A percentile compares a stretch with the other conserved stretches of the same genome.
These are phyloP conservation scores for Benincasa hispida DNA, from an alignment of 306 rosid species.

Conservation along the genomic window DNA sequence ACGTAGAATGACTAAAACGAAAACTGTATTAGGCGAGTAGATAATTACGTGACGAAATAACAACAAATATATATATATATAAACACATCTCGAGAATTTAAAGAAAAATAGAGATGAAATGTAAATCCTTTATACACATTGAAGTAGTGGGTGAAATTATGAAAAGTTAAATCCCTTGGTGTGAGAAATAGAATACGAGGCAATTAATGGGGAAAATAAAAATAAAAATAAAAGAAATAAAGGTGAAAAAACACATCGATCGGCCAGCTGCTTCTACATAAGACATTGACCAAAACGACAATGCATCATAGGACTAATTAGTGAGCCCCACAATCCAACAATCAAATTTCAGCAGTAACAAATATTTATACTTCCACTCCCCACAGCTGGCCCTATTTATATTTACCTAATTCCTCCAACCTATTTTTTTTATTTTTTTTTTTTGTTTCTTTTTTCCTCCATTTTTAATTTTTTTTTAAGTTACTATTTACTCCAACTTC, in stretches of 20 bases:
- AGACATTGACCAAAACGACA: constrained; percentile 7
- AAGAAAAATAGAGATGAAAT: no score
- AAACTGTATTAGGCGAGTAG: no score
- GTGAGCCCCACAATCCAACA: constrained; percentile 2
- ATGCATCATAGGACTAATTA: background rate
- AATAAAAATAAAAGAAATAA: background rate
- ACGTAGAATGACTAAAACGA: no score
- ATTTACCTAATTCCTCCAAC: constrained; percentile 8
- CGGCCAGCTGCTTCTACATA: background rate
- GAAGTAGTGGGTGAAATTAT: background rate
- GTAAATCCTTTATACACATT: no score
- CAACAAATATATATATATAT: no score
- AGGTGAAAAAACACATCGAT: constrained; percentile 13
- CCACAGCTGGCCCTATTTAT: background rate
- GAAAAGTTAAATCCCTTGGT: background rate
- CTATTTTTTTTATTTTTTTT: background rate
- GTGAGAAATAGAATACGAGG: background rate
- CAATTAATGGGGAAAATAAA: background rate
- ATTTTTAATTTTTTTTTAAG: background rate
- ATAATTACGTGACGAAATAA: no score
- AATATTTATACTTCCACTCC: background rate
- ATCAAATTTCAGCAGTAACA: background rate
- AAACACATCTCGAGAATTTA: no score
- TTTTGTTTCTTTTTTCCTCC: background rate
- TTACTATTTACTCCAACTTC: constrained; percentile 3